Base-by-base conservation (phyloP, 345 rosid genomes). In the Lepidium africanum region DNA sequence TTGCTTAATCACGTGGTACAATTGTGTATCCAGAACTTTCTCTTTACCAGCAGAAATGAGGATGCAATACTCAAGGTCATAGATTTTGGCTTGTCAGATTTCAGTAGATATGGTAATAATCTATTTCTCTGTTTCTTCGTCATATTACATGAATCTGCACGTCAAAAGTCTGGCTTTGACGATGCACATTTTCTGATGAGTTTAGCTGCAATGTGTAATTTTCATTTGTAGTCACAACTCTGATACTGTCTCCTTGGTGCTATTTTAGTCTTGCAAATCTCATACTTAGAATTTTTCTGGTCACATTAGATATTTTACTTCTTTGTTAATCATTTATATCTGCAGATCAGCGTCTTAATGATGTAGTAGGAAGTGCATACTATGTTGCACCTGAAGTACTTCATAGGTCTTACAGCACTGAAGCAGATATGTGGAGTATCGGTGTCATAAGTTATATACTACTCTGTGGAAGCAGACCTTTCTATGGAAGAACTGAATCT, bases 311-410 rank as follows among this genome's bases (percentile, higher is more conserved):
- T 9, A 35, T 19, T 49, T 5, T 7, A 35, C 45, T 49, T 23
- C 8, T 3, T 36, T 49, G 23, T 49, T 19, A 27, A 46, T 38
- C 46, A 47, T 19, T 36, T 35, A 12, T 21, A 36, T 36, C 11
- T 61, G 53, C 92, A 95, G 99, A 90, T 79, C 94, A 87, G 64
- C 90, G 97, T 56, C 90, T 89, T 73, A 95, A 84, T 54, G 99
- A 95, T 76, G 89, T 95, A 59, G 99, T 95, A 52, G 99, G 99
- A 54, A 95, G 98, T 80, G 97, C 98, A 59, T 95, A 89, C 79
- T 91, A 95, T 76, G 99, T 95, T 70, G 93, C 99, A 17, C 96
- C 99, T 21, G 97, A 95, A 86, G 99, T 95, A 55, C 93, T 95
- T 55, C 97, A 95, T 76, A 91, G 97, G 82, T 89, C 94, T 60